Base-by-base conservation (phyloP, 495 filamentous ascomycete genomes). In the Hypoxylon fuscum region DNA sequence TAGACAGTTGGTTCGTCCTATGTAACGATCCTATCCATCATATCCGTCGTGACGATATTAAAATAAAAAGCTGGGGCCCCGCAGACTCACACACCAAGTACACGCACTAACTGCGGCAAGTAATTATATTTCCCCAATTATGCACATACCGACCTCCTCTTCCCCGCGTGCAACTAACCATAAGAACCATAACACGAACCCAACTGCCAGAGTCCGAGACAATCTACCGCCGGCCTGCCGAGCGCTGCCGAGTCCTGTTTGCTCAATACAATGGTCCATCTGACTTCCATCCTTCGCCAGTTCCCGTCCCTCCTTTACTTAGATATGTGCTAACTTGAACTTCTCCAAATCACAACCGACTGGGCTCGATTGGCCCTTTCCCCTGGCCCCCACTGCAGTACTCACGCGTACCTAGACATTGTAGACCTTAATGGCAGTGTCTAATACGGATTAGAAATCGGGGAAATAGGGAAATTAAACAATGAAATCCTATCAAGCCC, bases 11-110 rank as follows among this genome's bases (percentile, higher is more conserved):
- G 25, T 27, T 27, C 25, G 25, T 20, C 8, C n/a, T 32, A 61
- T 48, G 58, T 55, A 62, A 62, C 51, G 29, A 35, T 62, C 50
- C 44, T 20, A 25, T 61, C n/a, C 27, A n/a, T n/a, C 25, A 27
- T 27, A 8, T 27, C 3, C 3, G 4, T 27, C 8, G 45, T 41
- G 22, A 41, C 46, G 31, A 38, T 40, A 40, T 5, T 12, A 35
- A 35, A 37, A 25, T n/a, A 17, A 18, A 35, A 47, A 62, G 38
- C 49, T 41, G 46, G 47, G 46, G 40, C 40, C 53, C 41, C 53
- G 53, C 60, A 43, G 18, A 43, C 20, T 18, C 11, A 20, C 22
- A 41, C n/a, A 7, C 20, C 41, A 52, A 18, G 23, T 27, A 41
- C 11, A 2, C 8, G 8, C 2, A 31, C 45, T 55, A 62, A 56